These are phyloP conservation scores for Populus simonii DNA, from an alignment of 345 rosid genomes.

Conservation along the genomic window DNA sequence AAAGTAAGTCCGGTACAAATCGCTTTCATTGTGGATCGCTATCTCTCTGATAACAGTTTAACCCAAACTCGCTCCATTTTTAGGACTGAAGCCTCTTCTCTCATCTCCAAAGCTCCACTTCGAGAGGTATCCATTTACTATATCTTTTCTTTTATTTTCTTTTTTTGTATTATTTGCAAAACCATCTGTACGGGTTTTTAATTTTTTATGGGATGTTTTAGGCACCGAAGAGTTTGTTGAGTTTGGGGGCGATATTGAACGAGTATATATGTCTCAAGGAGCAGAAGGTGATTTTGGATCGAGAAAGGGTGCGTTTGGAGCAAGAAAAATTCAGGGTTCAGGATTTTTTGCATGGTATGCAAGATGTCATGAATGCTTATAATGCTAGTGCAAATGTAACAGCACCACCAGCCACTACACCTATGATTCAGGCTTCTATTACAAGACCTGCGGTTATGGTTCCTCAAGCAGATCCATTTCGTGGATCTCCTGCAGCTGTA, in stretches of 20 bases:
- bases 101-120: conserved; percentile 63
- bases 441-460: conserved; percentile 8
- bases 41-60: conserved; percentile 68
- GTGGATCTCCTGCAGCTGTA: conserved; percentile 40
- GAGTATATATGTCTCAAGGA: conserved; percentile 71
- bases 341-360: conserved; percentile 64
- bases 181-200: too few relatives aligned
- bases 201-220: not conserved
- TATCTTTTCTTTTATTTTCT: too few relatives aligned
- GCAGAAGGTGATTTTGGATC: conserved; percentile 59
- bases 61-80: conserved; percentile 50
- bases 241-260: conserved; percentile 56
- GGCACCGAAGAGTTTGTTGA: conserved; percentile 76
- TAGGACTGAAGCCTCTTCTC: conserved; percentile 65
- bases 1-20: conserved; percentile 70
- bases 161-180: not conserved
- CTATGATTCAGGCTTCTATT: conserved; percentile 27
- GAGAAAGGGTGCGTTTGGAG: conserved; percentile 56
- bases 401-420: conserved; percentile 21
- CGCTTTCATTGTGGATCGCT: conserved; percentile 82
- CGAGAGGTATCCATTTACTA: conserved; percentile 38
- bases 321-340: conserved; percentile 68
- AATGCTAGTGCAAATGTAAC: conserved; percentile 39
- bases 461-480: conserved; percentile 25
- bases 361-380: conserved; percentile 61